These are phyloP conservation scores for Neocatenulostroma microsporum DNA, from an alignment of 2,329 filamentous ascomycete genomes.

Conservation along the genomic window DNA sequence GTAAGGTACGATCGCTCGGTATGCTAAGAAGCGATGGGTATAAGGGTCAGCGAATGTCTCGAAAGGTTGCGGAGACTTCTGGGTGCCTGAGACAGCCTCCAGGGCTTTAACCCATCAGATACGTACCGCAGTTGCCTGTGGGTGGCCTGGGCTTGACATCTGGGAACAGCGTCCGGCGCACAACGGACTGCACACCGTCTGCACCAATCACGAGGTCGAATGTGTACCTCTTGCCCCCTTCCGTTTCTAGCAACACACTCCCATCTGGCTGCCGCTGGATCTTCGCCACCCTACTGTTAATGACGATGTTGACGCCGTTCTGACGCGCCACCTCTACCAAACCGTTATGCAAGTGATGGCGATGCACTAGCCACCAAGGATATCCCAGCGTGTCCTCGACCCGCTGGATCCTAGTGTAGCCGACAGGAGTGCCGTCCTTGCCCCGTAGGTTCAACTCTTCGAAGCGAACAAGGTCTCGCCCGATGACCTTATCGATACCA, in stretches of 20 bases:
- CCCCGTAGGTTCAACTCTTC: slow-evolving; percentile 35
- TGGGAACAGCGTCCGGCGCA: slow-evolving; percentile 35
- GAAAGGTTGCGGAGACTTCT: too few relatives aligned
- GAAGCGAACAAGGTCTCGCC: slow-evolving; percentile 34
- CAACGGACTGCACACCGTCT: slow-evolving; percentile 27
- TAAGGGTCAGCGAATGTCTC: too few relatives aligned
- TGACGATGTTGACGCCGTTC: slow-evolving; percentile 33
- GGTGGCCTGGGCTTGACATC: slow-evolving; percentile 34
- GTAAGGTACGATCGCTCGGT: slow-evolving; percentile 40
- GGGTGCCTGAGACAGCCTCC: too few relatives aligned
- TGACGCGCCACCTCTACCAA: slow-evolving; percentile 34
- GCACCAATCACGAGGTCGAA: slow-evolving; percentile 27
- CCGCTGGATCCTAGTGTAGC: slow-evolving; percentile 30
- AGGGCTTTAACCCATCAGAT: too few relatives aligned
- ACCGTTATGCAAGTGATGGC: slow-evolving; percentile 41
- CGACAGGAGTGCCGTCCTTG: slow-evolving; percentile 34
- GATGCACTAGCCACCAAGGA: slow-evolving; percentile 43
- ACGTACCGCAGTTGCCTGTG: slow-evolving; percentile 36
- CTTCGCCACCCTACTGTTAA: slow-evolving; percentile 31
- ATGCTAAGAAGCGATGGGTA: too few relatives aligned
- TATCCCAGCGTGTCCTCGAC: slow-evolving; percentile 28
- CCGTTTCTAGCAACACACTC: slow-evolving; percentile 26
- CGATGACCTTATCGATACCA: slow-evolving; percentile 35
- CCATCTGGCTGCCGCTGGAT: slow-evolving; percentile 25
- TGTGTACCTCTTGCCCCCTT: slow-evolving; percentile 13